These are phyloP conservation scores for Deuterostichococcus epilithicus DNA, from an alignment of 139 green algal species.

Conservation along the genomic window DNA sequence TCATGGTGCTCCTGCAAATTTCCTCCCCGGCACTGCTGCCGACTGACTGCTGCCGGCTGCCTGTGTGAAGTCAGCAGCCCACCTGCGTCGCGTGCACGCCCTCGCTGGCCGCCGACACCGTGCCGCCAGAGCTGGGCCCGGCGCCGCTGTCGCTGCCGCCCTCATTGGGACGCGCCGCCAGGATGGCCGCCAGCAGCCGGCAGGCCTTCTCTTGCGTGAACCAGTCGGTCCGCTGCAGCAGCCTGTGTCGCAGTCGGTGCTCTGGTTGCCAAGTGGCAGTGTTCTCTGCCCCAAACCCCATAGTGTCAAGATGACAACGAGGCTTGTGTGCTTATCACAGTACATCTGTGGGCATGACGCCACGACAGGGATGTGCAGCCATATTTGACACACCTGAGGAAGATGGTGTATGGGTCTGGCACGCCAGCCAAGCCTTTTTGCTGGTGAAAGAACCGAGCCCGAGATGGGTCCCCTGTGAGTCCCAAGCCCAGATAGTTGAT, in stretches of 20 bases:
- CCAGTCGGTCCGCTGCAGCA: constrained; percentile 86
- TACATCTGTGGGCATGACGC: too few species aligned
- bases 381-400: constrained; percentile 47
- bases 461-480: constrained; percentile 33
- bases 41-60: constrained; percentile 6
- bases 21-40: too few species aligned
- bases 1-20: too few species aligned
- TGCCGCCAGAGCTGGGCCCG: constrained; percentile 2
- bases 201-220: constrained; percentile 84
- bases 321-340: too few species aligned
- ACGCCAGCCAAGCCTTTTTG: constrained; percentile 21
- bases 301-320: not conserved
- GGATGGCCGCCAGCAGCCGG: constrained; percentile 60
- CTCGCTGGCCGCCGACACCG: not conserved
- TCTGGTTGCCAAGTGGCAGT: not conserved
- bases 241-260: constrained; percentile 27
- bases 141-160: not conserved
- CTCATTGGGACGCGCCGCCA: constrained; percentile 58
- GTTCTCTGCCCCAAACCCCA: not conserved
- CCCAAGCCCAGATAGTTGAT: not conserved
- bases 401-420: constrained; percentile 63
- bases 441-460: constrained; percentile 61
- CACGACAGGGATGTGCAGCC: not conserved
- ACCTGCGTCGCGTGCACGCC: not conserved
- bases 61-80: constrained; percentile 7